A percentile compares a stretch with the other conserved stretches of the same genome.
These are phyloP conservation scores for Naumovozyma dairenensis DNA, from an alignment of 805 yeast species.

Conservation along the genomic window DNA sequence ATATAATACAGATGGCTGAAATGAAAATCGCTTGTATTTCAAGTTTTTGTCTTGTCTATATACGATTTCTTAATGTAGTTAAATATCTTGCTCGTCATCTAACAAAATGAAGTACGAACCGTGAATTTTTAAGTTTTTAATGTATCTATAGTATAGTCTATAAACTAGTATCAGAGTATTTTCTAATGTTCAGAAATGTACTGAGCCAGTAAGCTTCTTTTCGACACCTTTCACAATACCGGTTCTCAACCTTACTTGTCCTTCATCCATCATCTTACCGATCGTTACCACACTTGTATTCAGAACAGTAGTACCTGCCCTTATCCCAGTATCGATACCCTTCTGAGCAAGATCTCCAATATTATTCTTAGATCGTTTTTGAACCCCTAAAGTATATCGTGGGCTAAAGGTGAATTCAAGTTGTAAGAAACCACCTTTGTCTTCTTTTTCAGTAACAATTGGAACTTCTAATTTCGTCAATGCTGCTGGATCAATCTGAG, in stretches of 20 bases:
- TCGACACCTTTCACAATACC: neutral
- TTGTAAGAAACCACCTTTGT: conserved; percentile 47
- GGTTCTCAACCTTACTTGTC: neutral
- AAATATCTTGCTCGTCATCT: no score
- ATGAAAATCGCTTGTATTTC: no score
- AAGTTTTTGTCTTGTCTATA: no score
- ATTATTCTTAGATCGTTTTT: conserved; percentile 29
- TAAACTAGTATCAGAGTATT: no score
- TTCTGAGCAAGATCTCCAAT: conserved; percentile 41
- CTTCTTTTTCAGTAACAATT: conserved; percentile 29
- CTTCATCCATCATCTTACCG: conserved; percentile 14
- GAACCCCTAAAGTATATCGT: conserved; percentile 44
- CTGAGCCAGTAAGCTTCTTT: neutral
- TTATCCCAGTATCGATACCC: conserved; percentile 38
- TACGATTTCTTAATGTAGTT: no score
- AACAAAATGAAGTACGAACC: no score
- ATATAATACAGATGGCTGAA: no score
- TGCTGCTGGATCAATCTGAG: conserved; percentile 48
- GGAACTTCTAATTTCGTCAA: conserved; percentile 42
- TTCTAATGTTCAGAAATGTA: no score
- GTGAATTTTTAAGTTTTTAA: no score
- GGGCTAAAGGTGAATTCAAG: conserved; percentile 58
- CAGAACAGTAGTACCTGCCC: conserved; percentile 32
- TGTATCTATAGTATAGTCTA: no score
- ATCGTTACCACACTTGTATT: conserved; percentile 37